These are phyloP conservation scores for Globisporangium cystogenes DNA, from an alignment of 352 stramenopile genomes.

Conservation along the genomic window DNA sequence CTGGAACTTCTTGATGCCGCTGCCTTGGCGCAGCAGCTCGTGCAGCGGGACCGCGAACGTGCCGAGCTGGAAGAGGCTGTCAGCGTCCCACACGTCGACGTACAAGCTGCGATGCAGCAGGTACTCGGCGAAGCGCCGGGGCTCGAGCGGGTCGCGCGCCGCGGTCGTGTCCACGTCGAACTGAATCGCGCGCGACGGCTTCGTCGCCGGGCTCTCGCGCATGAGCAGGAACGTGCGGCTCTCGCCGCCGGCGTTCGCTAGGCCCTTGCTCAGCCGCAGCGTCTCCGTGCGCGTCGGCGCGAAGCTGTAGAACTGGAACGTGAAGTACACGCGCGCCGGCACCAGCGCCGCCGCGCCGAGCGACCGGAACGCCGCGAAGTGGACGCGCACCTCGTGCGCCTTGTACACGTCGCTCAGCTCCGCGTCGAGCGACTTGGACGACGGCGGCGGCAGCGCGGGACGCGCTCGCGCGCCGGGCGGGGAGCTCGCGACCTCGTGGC, in stretches of 20 bases:
- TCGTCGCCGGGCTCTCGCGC: constrained; percentile 50
- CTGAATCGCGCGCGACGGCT: constrained; percentile 63
- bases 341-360: not conserved
- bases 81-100: constrained; percentile 92
- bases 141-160: constrained; percentile 55
- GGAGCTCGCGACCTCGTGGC: constrained; percentile 12
- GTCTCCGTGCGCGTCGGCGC: constrained; percentile 85
- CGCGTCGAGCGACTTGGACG: constrained; percentile 42
- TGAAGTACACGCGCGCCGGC: constrained; percentile 81
- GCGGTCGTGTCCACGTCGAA: constrained; percentile 74
- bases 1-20: constrained; percentile 87
- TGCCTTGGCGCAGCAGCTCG: constrained; percentile 87
- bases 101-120: constrained; percentile 79
- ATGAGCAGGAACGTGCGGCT: constrained; percentile 57
- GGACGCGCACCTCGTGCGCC: constrained; percentile 84
- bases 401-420: constrained; percentile 80
- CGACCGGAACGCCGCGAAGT: constrained; percentile 85
- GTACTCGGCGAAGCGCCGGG: constrained; percentile 81
- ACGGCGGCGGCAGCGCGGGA: constrained; percentile 1
- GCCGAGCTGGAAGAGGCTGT: constrained; percentile 87
- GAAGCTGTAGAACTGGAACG: constrained; percentile 92
- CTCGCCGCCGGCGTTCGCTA: constrained; percentile 22
- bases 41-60: constrained; percentile 81
- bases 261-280: constrained; percentile 53
- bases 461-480: constrained; percentile 16